Evolutionary conservation across 2,329 filamentous ascomycete species (phyloP).

Genomic region (Elsinoe necatrix): DNA sequence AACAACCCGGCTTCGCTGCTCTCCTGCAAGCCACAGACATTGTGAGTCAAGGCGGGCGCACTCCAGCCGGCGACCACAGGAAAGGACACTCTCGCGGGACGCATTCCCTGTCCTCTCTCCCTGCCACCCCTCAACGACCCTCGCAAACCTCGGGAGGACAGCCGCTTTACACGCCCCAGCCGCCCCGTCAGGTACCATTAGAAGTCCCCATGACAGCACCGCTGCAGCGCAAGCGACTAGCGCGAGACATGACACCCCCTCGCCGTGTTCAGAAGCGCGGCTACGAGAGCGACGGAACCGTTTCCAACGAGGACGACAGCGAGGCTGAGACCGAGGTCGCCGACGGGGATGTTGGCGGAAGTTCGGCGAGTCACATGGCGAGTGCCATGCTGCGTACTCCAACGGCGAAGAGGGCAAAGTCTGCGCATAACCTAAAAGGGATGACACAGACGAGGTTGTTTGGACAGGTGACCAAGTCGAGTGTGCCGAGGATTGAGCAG

Average conservation of each 20-base stretch:
- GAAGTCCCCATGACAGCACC: slow-evolving; percentile 18
- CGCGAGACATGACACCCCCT: background rate
- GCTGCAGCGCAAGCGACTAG: slow-evolving; percentile 10
- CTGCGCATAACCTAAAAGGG: slow-evolving; percentile 34
- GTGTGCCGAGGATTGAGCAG: slow-evolving; percentile 23
- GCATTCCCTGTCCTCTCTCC: slow-evolving; percentile 78
- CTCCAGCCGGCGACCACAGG: slow-evolving; percentile 51
- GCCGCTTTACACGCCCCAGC: slow-evolving; percentile 43
- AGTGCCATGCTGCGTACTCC: slow-evolving; percentile 50
- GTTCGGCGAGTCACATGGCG: slow-evolving; percentile 69
- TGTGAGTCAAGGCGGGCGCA: slow-evolving; percentile 66
- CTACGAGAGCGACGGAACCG: slow-evolving; percentile 52
- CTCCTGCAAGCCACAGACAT: slow-evolving; percentile 67
- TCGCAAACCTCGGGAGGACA: slow-evolving; percentile 39
- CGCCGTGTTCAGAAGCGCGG: background rate
- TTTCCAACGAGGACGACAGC: slow-evolving; percentile 56
- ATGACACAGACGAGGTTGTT: slow-evolving; percentile 56
- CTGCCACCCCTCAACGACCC: slow-evolving; percentile 59
- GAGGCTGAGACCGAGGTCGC: slow-evolving; percentile 54
- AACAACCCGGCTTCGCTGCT: slow-evolving; percentile 55
- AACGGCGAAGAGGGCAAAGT: slow-evolving; percentile 27
- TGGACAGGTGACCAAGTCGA: slow-evolving; percentile 51
- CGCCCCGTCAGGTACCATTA: slow-evolving; percentile 12
- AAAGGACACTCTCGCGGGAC: slow-evolving; percentile 63
- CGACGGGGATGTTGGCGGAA: slow-evolving; percentile 47